Base-by-base conservation (phyloP, 2,329 filamentous ascomycete genomes). In the Gyromitra esculenta region DNA sequence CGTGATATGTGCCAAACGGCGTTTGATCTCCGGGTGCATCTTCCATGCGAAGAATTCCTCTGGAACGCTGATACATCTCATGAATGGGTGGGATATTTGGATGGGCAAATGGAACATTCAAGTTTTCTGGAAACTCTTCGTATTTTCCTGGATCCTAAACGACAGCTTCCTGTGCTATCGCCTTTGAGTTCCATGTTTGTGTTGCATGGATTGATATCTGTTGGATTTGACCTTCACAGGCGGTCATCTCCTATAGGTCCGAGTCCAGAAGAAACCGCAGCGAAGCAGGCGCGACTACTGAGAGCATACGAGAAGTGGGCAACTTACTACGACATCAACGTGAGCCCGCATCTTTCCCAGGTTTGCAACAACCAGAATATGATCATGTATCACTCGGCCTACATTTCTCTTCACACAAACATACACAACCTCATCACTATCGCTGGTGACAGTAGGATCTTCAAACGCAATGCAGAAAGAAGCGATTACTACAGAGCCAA, bases 301-400 rank as follows among this genome's bases (percentile, higher is more conserved):
- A 71, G 75, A 21, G 79, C 75, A 43, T 77, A 78, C 66, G 78
- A 79, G 31, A 72, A 68, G 39, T 80, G 79, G 79, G 77, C 70
- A 50, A 69, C 71, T 69, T 75, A 80, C 64, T 77, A 79, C 69
- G 69, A 79, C 18, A 75, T 67, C 45, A 74, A 78, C 45, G 68
- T 79, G 65, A 72, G 67, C 56, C 73, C 70, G 39, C 69, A 77
- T 67, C 68, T 80, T 57, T 60, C 69, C n/a, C 70, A 76, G 60
- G 54, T 75, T 45, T 79, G 66, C 63, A 72, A 75, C 50, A 70
- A 79, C 48, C 75, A 76, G 59, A 73, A 78, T 37, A 74, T 78
- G 71, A 65, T 78, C 41, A 78, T 79, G 76, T 80, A 79, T 71
- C 78, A 79, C 63, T 75, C 78, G 18, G 76, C 73, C 66, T 76